Conservation (phyloP, 2,329 filamentous ascomycete genomes). For the Xylaria polymorpha region DNA sequence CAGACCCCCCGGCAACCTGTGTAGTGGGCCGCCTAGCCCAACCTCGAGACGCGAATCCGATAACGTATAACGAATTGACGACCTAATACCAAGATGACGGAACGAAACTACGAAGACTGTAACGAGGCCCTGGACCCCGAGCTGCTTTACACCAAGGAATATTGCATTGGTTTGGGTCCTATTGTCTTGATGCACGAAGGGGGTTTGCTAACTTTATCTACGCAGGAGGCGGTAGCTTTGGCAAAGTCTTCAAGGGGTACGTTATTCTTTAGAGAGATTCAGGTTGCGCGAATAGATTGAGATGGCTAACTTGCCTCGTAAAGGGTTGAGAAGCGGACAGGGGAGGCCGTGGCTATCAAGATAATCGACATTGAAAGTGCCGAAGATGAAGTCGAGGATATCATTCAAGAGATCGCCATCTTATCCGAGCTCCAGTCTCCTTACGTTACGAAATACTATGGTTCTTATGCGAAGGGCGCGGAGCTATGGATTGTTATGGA, state of each 20-base stretch:
- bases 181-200: slow-evolving; percentile 28
- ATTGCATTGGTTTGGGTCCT: slow-evolving; percentile 76
- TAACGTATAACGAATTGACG: slow-evolving; percentile 39
- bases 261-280: slow-evolving; percentile 38
- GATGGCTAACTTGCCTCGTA: background rate
- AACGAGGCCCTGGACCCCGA: slow-evolving; percentile 81
- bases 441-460: slow-evolving; percentile 97
- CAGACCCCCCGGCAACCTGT: background rate
- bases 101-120: slow-evolving; percentile 60
- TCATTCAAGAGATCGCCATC: slow-evolving; percentile 98
- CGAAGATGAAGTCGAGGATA: slow-evolving; percentile 99
- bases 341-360: slow-evolving; percentile 96
- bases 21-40: slow-evolving; percentile 5
- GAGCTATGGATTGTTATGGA: slow-evolving; percentile 99
- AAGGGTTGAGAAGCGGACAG: slow-evolving; percentile 91
- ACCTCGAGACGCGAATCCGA: slow-evolving; percentile 23
- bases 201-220: slow-evolving; percentile 45
- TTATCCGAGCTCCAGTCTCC: slow-evolving; percentile 95
- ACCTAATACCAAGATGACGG: slow-evolving; percentile 56
- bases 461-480: slow-evolving; percentile 94
- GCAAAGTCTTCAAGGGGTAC: slow-evolving; percentile 98
- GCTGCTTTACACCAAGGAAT: slow-evolving; percentile 91
- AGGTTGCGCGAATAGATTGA: slow-evolving; percentile 9
- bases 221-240: slow-evolving; percentile 93
- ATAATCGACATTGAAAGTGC: slow-evolving; percentile 99